Conservation (phyloP, 495 filamentous ascomycete species). For the Trichocladium antarcticum region DNA sequence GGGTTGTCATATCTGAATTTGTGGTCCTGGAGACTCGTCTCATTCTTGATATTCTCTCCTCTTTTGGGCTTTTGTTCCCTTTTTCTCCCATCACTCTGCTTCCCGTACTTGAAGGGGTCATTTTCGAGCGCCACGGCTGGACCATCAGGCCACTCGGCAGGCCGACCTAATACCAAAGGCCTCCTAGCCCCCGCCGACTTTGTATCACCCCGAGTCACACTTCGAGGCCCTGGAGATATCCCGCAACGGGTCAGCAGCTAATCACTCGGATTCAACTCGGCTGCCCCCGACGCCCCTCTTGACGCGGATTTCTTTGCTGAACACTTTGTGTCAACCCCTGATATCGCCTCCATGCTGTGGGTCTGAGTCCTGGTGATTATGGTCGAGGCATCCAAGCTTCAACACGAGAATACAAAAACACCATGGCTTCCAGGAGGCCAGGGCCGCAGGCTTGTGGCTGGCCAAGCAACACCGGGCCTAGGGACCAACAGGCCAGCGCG, state of each 20-base stretch:
- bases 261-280: background rate
- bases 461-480: conserved; percentile 13
- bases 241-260: conserved; percentile 13
- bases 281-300: background rate
- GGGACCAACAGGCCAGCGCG: conserved; percentile 7
- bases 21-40: conserved; percentile 22
- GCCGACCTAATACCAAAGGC: conserved; percentile 1
- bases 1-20: conserved; percentile 13
- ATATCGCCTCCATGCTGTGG: conserved; percentile 4
- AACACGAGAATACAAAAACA: conserved; percentile 15
- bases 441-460: conserved; percentile 12
- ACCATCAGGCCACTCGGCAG: conserved; percentile 2
- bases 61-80: conserved; percentile 2
- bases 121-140: conserved; percentile 5
- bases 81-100: conserved; percentile 1
- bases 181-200: conserved; percentile 3
- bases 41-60: conserved; percentile 9
- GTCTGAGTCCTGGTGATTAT: conserved; percentile 18
- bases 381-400: conserved; percentile 11
- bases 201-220: conserved; percentile 8
- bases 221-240: no score
- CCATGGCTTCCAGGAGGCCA: conserved; percentile 25
- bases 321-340: no score
- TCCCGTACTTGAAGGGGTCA: background rate
- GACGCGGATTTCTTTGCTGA: no score